These are phyloP conservation scores for Monilinia laxa DNA, from an alignment of 2,329 filamentous ascomycete species.

Conservation along the genomic window DNA sequence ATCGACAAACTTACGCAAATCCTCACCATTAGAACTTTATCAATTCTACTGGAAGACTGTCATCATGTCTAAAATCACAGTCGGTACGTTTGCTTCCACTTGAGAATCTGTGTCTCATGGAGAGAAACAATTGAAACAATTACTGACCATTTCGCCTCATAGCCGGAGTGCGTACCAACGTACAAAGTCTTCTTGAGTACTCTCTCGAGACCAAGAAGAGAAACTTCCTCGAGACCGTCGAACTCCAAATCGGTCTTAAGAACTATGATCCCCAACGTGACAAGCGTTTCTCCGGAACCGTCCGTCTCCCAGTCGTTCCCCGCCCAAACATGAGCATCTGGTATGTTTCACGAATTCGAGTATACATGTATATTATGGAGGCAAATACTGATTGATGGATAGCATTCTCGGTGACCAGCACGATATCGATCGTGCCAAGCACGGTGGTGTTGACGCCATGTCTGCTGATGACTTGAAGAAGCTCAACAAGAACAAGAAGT, in stretches of 20 bases:
- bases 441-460: conserved; percentile 98
- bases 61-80: conserved; percentile 85
- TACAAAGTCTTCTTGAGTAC: conserved; percentile 92
- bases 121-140: conserved; percentile 8
- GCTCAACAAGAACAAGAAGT: conserved; percentile 99
- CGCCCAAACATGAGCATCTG: conserved; percentile 89
- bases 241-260: conserved; percentile 91
- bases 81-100: conserved; percentile 50
- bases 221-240: conserved; percentile 95
- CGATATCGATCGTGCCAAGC: conserved; percentile 99
- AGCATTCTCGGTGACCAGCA: conserved; percentile 90
- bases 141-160: conserved; percentile 45
- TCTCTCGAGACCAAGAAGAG: conserved; percentile 94
- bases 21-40: conserved; percentile 71
- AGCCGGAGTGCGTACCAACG: conserved; percentile 95
- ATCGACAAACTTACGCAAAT: conserved; percentile 42
- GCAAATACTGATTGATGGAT: conserved; percentile 38
- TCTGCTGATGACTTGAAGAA: conserved; percentile 99
- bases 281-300: conserved; percentile 99
- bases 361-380: conserved; percentile 9
- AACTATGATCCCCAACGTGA: conserved; percentile 99
- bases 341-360: conserved; percentile 45
- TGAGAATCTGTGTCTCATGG: background rate
- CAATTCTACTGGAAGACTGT: conserved; percentile 83
- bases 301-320: conserved; percentile 89